Evolutionary conservation across 2,329 filamentous ascomycete species (phyloP), one percentile per base, ranked within the genome.

Genomic region (Colletotrichum sansevieriae): DNA sequence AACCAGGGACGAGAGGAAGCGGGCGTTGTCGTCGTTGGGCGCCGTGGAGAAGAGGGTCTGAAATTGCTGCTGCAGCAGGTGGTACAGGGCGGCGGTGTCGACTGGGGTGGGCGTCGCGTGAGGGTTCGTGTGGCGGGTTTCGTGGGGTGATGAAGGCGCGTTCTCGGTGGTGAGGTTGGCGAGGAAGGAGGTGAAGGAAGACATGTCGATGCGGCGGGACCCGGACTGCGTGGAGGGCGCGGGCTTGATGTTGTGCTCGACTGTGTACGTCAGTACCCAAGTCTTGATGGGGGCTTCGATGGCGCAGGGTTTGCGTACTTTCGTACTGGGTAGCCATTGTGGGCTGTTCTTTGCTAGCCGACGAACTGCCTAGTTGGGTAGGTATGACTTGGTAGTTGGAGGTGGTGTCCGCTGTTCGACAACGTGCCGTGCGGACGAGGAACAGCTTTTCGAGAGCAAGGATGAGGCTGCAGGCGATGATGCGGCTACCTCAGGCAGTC

Each of bases 161-260:
- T 78, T 76, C 39, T 78, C 74, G 70, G 68, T 73, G 71, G 80
- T 78, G 75, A 90, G 81, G 71, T 85, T 83, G 76, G 85, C 80
- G 70, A 90, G 85, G 75, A 88, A 85, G 63, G 86, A 83, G 73
- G 80, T 85, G 80, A 90, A 91, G 70, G 85, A 86, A 60, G 87
- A 84, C 89, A 91, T 91, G 80, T 90, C 87, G 70, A 87, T 79
- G 74, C 86, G 86, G 46, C 89, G 87, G 10, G 83, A 82, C 56
- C 80, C 80, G 66, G 80, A 78, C 57, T 80, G 76, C 25, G 78
- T 76, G 6, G 77, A 71, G 55, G 83, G 71, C 35, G 80, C 52
- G 65, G 83, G 77, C 73, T 85, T 83, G 78, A 91, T 87, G 76
- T 87, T 87, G 81, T 91, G 89, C 77, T 91, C 89, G 76, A 91